Evolutionary conservation across 176 grass and related monocot species (phyloP), one percentile per base, ranked within the genome.

Genomic region (Zoysia japonica): DNA sequence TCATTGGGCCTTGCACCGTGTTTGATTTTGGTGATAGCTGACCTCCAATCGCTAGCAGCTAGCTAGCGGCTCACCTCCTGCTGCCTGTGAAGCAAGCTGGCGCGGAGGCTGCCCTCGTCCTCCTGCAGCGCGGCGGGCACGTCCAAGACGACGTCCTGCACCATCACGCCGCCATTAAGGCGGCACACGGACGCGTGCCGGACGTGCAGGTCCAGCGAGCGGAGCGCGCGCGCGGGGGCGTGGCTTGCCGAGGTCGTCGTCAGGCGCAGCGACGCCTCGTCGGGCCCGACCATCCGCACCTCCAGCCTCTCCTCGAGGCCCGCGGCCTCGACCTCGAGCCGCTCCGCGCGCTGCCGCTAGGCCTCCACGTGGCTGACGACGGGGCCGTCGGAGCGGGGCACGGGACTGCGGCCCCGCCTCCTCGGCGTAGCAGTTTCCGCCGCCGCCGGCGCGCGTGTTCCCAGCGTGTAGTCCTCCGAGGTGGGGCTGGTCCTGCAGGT

Each of bases 141-240:
- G 53, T 67, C 77, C 42, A 83, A 86, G 15, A 83, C 76, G 65
- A 72, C 90, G 39, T 92, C 79, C 84, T 89, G 90, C 76, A 89
- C 78, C 35, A 82, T 76, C 8, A 84, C 45, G 16, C 49, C 84
- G 35, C 75, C 78, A n/a, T n/a, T n/a, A 42, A 86, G 35, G 2
- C 83, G 78, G 48, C 39, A 56, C 60, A 92, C 64, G 59, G 64
- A 76, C n/a, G 90, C 86, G 73, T 92, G 90, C 46, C 67, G 68
- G 49, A 92, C 86, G 7, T 13, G 45, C 74, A 92, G 65, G 17
- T 80, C 63, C 48, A 92, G 79, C 47, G 78, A 51, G 0, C 83
- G 78, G 5, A 92, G 69, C n/a, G 75, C 83, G 49, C 47, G 46
- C 49, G 83, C 86, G 8, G 90, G 48, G 2, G 90, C 69, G 57